Percentiles rank a stretch among this genome's conserved stretches.
Evolutionary conservation across 495 filamentous ascomycete genomes (phyloP).

Genomic region (Chlorociboria aeruginascens): DNA sequence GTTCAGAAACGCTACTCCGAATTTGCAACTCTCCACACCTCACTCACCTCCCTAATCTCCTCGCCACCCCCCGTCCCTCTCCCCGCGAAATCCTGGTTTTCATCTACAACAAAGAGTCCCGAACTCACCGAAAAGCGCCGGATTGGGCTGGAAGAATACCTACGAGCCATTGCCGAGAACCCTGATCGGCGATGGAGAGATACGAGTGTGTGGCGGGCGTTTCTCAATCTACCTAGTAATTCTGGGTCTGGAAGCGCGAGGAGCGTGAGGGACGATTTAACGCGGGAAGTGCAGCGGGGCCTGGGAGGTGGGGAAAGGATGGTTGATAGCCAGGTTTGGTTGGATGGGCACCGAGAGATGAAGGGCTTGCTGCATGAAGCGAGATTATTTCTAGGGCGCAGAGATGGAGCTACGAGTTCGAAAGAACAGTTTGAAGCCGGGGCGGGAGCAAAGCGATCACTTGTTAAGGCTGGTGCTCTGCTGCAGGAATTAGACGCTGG

Average conservation of each 20-base stretch:
- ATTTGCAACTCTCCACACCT: slow-evolving; percentile 64
- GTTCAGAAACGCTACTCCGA: slow-evolving; percentile 92
- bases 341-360: slow-evolving; percentile 75
- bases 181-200: slow-evolving; percentile 78
- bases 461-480: slow-evolving; percentile 63
- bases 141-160: slow-evolving; percentile 64
- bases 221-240: slow-evolving; percentile 62
- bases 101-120: slow-evolving; percentile 62
- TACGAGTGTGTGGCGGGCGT: slow-evolving; percentile 70
- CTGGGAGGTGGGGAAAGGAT: slow-evolving; percentile 18
- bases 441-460: slow-evolving; percentile 65
- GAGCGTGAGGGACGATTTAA: slow-evolving; percentile 27
- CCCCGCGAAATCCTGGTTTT: slow-evolving; percentile 78
- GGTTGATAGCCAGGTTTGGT: slow-evolving; percentile 68
- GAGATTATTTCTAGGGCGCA: slow-evolving; percentile 54
- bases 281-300: slow-evolving; percentile 17
- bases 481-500: slow-evolving; percentile 60
- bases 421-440: slow-evolving; percentile 66
- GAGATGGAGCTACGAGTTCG: slow-evolving; percentile 61
- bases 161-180: slow-evolving; percentile 63
- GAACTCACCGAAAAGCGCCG: slow-evolving; percentile 72
- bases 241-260: slow-evolving; percentile 30
- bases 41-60: slow-evolving; percentile 32
- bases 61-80: slow-evolving; percentile 32
- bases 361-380: slow-evolving; percentile 77